Conservation (phyloP, 164 flowering plant genomes). For the Euptelea pleiosperma region DNA sequence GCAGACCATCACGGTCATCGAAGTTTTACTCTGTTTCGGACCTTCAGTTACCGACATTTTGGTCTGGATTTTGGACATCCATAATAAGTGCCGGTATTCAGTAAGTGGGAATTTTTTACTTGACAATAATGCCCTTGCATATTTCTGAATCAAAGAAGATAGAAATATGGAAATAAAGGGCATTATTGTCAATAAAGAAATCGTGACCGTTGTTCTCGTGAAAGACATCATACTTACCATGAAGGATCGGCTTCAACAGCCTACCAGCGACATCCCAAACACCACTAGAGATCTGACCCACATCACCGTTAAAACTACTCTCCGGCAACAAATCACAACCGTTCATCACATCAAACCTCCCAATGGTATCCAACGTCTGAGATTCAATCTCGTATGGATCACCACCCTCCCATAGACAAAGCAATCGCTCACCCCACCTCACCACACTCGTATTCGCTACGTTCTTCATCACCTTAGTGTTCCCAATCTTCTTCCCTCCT, state of each 20-base stretch:
- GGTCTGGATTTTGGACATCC: no score
- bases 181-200: neutral
- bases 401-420: conserved; percentile 98
- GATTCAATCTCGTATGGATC: conserved; percentile 75
- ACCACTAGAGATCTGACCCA: neutral
- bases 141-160: no score
- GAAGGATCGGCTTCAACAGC: conserved; percentile 64
- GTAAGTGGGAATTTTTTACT: no score
- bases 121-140: no score
- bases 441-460: conserved; percentile 92
- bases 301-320: conserved; percentile 3
- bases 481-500: conserved; percentile 68
- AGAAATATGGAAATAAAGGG: no score
- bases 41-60: no score
- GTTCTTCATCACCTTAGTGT: conserved; percentile 93
- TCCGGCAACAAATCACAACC: conserved; percentile 17
- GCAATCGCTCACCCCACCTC: conserved; percentile 67
- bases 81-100: no score
- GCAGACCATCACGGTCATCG: no score
- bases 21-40: no score
- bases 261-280: conserved; percentile 60
- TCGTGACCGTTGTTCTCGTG: neutral
- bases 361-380: conserved; percentile 62
- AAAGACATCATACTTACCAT: conserved; percentile 43
- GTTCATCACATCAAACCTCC: conserved; percentile 40